A percentile compares a stretch with the other conserved stretches of the same genome.
phyloP scores from a whole-genome alignment of 2,329 filamentous ascomycete genomes.

The Trichoderma sp. region DNA sequence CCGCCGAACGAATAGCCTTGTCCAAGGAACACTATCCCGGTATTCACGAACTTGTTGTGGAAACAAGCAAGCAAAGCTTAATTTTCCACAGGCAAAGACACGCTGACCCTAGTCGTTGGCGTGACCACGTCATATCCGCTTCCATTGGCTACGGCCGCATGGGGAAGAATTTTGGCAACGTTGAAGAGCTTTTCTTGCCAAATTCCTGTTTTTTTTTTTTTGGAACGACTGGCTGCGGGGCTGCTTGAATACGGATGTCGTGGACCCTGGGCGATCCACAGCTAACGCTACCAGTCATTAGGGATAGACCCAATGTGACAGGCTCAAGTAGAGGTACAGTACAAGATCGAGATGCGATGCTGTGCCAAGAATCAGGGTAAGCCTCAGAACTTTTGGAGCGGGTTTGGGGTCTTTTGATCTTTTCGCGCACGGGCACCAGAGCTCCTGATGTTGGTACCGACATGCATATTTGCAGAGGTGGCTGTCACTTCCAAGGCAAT shows the following conservation, averaged over 20 bases:
- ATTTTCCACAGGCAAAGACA: background rate
- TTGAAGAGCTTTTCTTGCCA: background rate
- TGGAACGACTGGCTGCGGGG: background rate
- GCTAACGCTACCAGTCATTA: background rate
- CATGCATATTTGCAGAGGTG: background rate
- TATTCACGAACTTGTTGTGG: background rate
- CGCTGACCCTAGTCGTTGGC: background rate
- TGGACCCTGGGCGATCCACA: background rate
- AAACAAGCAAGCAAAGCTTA: background rate
- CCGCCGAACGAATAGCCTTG: background rate
- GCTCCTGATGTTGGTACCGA: background rate
- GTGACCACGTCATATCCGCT: constrained; percentile 1
- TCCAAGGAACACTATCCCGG: background rate
- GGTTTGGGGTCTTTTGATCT: background rate
- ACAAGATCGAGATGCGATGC: background rate
- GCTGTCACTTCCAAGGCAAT: background rate
- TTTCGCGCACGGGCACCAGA: background rate
- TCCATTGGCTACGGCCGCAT: background rate
- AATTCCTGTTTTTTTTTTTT: constrained; percentile 7
- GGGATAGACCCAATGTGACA: background rate
- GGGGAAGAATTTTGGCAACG: background rate
- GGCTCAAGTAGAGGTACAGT: background rate
- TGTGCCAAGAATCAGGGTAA: background rate
- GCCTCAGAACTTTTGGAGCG: background rate
- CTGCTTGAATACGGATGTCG: background rate